Evolutionary conservation across 306 rosid genomes (phyloP), one percentile per base, ranked within the genome.

Genomic region (Quercus robur): DNA sequence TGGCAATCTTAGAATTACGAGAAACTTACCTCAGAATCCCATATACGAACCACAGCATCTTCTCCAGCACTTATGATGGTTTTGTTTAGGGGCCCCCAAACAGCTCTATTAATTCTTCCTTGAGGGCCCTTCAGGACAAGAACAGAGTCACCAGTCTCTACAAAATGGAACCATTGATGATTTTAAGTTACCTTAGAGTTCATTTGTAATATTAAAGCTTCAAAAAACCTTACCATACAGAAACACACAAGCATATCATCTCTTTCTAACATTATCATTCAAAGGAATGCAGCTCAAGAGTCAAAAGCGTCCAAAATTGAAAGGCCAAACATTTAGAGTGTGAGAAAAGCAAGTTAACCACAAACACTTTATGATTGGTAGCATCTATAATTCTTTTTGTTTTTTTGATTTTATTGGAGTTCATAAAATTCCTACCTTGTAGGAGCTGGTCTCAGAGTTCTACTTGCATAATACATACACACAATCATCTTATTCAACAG

Each of bases 21-120:
- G 44, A 20, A 17, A 75, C 20, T 57, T 75, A 89, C 96, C 98
- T 95, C 99, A 70, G 98, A 75, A 83, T 95, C 99, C 99, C 99
- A 95, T 38, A 93, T 84, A 13, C 99, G 96, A 84, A 95, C 13
- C 1, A 91, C 70, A 3, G 96, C 82, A 76, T 95, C 99, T 91
- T 95, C 99, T 63, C 99, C 99, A 0, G 85, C 98, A 84, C 98
- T 95, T 41, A 95, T 86, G 67, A 95, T 91, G 55, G 97, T 93
- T 51, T 46, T 77, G 81, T 93, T 93, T 23, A 95, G 85, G 2
- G 98, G 97, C 19, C 99, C 99, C 99, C 99, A 95, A 64, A 93
- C 81, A 77, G 99, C 99, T 81, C 99, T 91, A 58, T 93, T 93
- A 2, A 95, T 90, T 86, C 99, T 90, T 78, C 99, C 97, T 74